Conservation (phyloP, 2,329 filamentous ascomycete genomes). For the Alternaria incomplexa region DNA sequence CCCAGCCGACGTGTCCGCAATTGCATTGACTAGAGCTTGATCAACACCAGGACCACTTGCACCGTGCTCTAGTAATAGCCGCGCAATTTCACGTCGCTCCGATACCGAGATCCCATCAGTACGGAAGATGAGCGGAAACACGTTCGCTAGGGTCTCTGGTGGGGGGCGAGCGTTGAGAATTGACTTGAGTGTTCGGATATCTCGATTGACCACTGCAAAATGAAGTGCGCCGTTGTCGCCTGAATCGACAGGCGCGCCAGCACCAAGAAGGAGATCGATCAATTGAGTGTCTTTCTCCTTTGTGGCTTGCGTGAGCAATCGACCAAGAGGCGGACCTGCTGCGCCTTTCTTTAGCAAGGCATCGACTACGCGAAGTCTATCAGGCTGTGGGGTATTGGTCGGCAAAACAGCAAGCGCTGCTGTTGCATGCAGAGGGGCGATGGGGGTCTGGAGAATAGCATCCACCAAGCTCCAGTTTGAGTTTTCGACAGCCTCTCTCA, state of each 20-base stretch:
- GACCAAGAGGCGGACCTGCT: conserved; percentile 31
- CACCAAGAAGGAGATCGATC: conserved; percentile 36
- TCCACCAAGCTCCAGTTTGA: conserved; percentile 39
- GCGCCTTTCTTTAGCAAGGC: conserved; percentile 37
- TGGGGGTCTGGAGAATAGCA: conserved; percentile 29
- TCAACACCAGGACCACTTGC: conserved; percentile 37
- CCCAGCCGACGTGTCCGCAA: conserved; percentile 30
- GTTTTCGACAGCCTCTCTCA: conserved; percentile 33
- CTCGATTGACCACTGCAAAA: conserved; percentile 31
- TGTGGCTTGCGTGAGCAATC: conserved; percentile 35
- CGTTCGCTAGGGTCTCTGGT: conserved; percentile 26
- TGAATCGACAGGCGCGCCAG: conserved; percentile 32
- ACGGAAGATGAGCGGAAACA: conserved; percentile 28
- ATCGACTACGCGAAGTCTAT: conserved; percentile 35
- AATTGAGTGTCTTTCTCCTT: conserved; percentile 38
- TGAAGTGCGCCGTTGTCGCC: conserved; percentile 27
- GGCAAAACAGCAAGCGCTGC: conserved; percentile 33
- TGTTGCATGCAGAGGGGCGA: conserved; percentile 38
- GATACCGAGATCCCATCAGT: conserved; percentile 22
- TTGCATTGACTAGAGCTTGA: conserved; percentile 36
- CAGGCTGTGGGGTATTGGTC: conserved; percentile 19
- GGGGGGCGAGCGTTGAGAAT: conserved; percentile 31
- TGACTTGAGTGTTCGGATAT: conserved; percentile 24
- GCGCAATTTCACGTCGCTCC: conserved; percentile 30
- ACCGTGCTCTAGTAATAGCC: conserved; percentile 33